phyloP scores from a whole-genome alignment of 2,329 filamentous ascomycete species.

The Didymellaceae sp. region DNA sequence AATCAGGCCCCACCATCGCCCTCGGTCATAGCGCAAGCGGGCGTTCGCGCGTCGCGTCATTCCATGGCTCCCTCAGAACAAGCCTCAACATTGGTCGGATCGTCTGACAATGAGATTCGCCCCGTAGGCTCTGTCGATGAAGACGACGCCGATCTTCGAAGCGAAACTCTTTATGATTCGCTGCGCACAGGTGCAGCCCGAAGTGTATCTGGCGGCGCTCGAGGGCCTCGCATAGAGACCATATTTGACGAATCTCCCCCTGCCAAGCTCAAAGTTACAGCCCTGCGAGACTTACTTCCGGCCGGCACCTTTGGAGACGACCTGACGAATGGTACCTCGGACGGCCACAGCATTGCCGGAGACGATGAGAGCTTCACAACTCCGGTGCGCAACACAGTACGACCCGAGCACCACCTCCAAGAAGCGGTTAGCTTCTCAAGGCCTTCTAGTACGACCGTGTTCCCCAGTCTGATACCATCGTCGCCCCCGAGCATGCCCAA shows the following conservation, averaged over 20 bases:
- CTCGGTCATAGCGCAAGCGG: conserved; percentile 41
- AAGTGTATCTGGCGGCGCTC: conserved; percentile 66
- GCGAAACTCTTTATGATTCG: conserved; percentile 79
- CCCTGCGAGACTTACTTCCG: conserved; percentile 57
- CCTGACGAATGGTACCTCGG: conserved; percentile 39
- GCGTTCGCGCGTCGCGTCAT: conserved; percentile 56
- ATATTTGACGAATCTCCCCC: conserved; percentile 80
- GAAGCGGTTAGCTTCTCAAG: conserved; percentile 45
- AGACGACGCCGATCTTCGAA: conserved; percentile 79
- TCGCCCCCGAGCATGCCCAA: conserved; percentile 55
- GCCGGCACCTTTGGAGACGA: conserved; percentile 53
- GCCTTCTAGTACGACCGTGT: conserved; percentile 43
- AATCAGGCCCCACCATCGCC: conserved; percentile 46
- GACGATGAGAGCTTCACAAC: conserved; percentile 59
- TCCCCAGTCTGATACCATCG: conserved; percentile 50
- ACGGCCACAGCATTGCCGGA: conserved; percentile 56
- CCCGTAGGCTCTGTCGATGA: conserved; percentile 73
- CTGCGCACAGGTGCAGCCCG: conserved; percentile 73
- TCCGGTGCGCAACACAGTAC: conserved; percentile 54
- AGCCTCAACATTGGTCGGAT: conserved; percentile 71
- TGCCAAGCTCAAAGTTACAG: conserved; percentile 52
- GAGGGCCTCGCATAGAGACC: conserved; percentile 75
- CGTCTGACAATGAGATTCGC: conserved; percentile 68
- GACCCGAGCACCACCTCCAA: conserved; percentile 45
- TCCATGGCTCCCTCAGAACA: conserved; percentile 66